Conservation (phyloP, 257 asterid species). For the Solanum pinnatisectum region DNA sequence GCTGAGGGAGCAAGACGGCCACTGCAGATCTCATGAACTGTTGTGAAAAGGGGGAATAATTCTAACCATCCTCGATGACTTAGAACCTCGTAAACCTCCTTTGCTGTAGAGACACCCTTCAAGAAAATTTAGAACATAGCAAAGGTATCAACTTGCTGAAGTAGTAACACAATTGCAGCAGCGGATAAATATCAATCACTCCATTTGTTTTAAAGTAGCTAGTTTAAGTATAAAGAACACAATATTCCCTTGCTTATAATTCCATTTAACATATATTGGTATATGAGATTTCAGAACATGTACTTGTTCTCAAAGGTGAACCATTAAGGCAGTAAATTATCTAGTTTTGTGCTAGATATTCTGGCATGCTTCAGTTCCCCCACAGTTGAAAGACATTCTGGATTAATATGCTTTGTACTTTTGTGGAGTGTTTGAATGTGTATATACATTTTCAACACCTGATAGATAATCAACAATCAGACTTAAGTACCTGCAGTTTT, state of each 20-base stretch:
- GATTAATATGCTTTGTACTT: neutral
- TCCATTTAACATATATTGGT: neutral
- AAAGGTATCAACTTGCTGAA: neutral
- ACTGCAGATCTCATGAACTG: slow-evolving; percentile 78
- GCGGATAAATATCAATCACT: neutral
- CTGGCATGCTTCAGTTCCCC: neutral
- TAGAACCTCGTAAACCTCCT: slow-evolving; percentile 73
- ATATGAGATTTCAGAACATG: neutral
- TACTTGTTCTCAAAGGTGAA: neutral
- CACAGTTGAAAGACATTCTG: neutral
- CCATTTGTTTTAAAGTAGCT: neutral
- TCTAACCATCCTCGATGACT: slow-evolving; percentile 74
- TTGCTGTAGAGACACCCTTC: slow-evolving; percentile 89
- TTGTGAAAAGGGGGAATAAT: slow-evolving; percentile 77
- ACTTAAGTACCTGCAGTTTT: slow-evolving; percentile 56
- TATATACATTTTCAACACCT: neutral
- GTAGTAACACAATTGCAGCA: neutral
- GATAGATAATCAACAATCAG: neutral
- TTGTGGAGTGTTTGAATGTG: neutral
- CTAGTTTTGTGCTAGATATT: neutral
- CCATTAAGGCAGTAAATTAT: neutral
- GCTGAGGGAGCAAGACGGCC: slow-evolving; percentile 76
- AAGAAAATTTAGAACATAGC: neutral
- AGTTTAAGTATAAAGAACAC: neutral
- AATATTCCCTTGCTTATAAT: neutral